Percentiles rank a stretch among this genome's conserved stretches.
phyloP scores from a whole-genome alignment of 768 basidiomycete species.

The Suillus alpinus region DNA sequence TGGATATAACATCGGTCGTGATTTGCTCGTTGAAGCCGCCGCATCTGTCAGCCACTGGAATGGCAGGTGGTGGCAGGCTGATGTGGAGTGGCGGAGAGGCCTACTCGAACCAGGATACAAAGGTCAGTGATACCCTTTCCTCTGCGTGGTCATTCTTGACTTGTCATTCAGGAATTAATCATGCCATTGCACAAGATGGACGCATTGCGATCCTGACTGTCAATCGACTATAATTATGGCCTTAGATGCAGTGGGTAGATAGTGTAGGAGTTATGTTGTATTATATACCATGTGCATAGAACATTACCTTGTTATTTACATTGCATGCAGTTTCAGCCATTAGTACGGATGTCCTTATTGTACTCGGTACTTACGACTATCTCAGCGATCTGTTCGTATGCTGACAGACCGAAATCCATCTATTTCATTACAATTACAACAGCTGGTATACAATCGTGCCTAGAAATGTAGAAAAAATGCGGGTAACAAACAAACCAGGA shows the following conservation, averaged over 20 bases:
- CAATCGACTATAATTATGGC: conserved; percentile 34
- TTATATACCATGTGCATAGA: not conserved
- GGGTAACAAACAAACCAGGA: conserved; percentile 6
- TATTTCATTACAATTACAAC: conserved; percentile 18
- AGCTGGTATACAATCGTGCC: conserved; percentile 14
- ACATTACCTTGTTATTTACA: not conserved
- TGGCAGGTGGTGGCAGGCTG: conserved; percentile 70
- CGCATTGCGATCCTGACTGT: conserved; percentile 78
- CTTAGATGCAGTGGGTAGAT: not conserved
- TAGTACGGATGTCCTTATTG: not conserved
- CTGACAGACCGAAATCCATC: not conserved
- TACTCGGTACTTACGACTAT: not conserved
- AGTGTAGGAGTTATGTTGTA: not conserved
- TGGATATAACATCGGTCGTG: conserved; percentile 81
- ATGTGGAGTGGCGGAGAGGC: conserved; percentile 72
- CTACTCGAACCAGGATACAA: conserved; percentile 65
- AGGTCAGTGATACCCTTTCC: conserved; percentile 40
- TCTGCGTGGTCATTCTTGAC: not conserved
- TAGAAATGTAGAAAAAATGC: not conserved
- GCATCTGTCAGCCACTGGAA: conserved; percentile 58
- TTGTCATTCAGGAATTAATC: conserved; percentile 61
- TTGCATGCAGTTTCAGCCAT: not conserved
- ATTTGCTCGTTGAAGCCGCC: conserved; percentile 72
- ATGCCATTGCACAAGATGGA: conserved; percentile 80
- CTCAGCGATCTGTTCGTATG: not conserved